Percentiles rank a stretch among this genome's conserved stretches.
These are phyloP conservation scores for Baorangia bicolor DNA, from an alignment of 768 basidiomycete species.

Conservation along the genomic window DNA sequence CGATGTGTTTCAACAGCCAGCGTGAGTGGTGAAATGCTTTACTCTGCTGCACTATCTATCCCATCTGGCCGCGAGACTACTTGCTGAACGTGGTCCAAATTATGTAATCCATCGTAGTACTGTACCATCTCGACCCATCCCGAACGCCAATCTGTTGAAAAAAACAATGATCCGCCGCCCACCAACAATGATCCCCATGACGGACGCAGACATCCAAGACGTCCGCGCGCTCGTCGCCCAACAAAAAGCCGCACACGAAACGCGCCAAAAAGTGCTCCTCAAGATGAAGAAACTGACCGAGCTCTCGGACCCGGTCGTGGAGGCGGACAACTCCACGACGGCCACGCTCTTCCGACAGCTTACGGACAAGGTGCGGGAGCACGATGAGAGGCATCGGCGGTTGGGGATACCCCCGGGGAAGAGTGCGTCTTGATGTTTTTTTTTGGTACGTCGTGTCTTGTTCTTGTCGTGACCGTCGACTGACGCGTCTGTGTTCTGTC, in stretches of 20 bases:
- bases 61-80: no score
- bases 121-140: no score
- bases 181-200: constrained; percentile 76
- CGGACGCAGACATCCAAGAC: constrained; percentile 76
- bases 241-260: constrained; percentile 43
- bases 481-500: background rate
- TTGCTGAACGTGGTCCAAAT: no score
- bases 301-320: constrained; percentile 5
- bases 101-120: no score
- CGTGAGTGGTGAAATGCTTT: background rate
- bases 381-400: constrained; percentile 27
- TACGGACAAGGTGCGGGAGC: constrained; percentile 24
- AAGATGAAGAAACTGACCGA: constrained; percentile 50
- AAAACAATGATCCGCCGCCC: constrained; percentile 73
- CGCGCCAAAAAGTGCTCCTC: constrained; percentile 41
- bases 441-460: background rate
- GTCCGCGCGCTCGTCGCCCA: constrained; percentile 59
- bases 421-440: constrained; percentile 15
- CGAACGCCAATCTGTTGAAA: no score
- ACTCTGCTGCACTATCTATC: background rate
- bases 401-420: constrained; percentile 30
- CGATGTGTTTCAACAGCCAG: background rate
- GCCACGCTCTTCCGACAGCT: constrained; percentile 17
- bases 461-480: background rate
- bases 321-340: constrained; percentile 2